Percentiles rank a stretch among this genome's conserved stretches.
Evolutionary conservation across 2,329 filamentous ascomycete genomes (phyloP).

Genomic region (Byssoonygena ceratinophila): DNA sequence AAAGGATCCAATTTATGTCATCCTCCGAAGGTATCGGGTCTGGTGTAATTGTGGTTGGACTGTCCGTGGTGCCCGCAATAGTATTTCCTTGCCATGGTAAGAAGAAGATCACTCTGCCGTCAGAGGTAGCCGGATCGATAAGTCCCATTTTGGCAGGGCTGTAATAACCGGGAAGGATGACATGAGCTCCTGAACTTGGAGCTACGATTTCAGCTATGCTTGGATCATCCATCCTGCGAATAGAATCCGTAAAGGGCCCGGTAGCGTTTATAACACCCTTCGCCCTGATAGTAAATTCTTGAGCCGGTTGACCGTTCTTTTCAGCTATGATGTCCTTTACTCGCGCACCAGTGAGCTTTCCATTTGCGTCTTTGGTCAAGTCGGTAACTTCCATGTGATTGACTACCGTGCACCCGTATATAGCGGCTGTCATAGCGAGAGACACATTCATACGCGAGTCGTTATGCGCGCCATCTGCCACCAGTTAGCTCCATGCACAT

Average conservation of each 20-base stretch:
- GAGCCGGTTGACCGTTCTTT: slow-evolving; percentile 49
- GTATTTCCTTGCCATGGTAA: slow-evolving; percentile 88
- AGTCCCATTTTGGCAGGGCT: slow-evolving; percentile 77
- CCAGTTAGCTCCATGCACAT: slow-evolving; percentile 14
- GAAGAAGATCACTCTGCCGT: slow-evolving; percentile 87
- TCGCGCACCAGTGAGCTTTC: slow-evolving; percentile 61
- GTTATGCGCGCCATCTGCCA: slow-evolving; percentile 70
- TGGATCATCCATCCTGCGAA: slow-evolving; percentile 73
- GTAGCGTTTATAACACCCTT: slow-evolving; percentile 82
- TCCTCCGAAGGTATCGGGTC: slow-evolving; percentile 71
- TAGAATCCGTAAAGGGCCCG: slow-evolving; percentile 75
- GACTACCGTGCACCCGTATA: slow-evolving; percentile 71
- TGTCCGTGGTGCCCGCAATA: slow-evolving; percentile 79
- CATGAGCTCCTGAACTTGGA: slow-evolving; percentile 73
- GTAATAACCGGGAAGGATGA: slow-evolving; percentile 79
- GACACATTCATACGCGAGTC: slow-evolving; percentile 89
- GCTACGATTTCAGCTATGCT: slow-evolving; percentile 66
- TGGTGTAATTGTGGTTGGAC: slow-evolving; percentile 58
- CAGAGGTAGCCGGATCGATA: slow-evolving; percentile 75
- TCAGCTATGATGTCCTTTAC: slow-evolving; percentile 61
- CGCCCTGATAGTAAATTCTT: slow-evolving; percentile 61
- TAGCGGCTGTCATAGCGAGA: slow-evolving; percentile 74
- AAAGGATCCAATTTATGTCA: slow-evolving; percentile 79
- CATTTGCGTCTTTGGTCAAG: slow-evolving; percentile 62
- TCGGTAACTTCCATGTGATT: slow-evolving; percentile 74